Conservation (phyloP, 495 filamentous ascomycete species). For the Usnea hakonensis region DNA sequence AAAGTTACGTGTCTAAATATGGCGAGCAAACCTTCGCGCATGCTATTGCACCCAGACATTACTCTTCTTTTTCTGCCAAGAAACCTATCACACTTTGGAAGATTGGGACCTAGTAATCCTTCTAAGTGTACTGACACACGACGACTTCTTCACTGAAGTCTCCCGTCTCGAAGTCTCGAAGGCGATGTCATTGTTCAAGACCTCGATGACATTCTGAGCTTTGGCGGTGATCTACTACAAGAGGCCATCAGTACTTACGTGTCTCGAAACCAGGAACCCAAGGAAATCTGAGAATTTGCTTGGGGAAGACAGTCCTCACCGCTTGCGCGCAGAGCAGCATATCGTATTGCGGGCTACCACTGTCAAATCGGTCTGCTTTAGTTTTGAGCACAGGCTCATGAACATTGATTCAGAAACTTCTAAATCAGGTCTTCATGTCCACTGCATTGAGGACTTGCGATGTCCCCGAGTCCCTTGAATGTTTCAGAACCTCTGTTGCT, state of each 20-base stretch:
- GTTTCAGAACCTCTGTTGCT: slow-evolving; percentile 48
- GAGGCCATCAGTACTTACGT: background rate
- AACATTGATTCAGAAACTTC: slow-evolving; percentile 28
- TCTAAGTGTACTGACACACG: background rate
- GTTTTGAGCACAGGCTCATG: background rate
- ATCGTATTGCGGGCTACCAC: background rate
- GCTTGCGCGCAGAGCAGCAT: background rate
- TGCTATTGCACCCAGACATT: background rate
- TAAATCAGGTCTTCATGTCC: slow-evolving; percentile 35
- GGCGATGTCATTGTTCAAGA: background rate
- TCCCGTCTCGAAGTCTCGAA: background rate
- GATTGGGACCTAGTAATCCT: background rate
- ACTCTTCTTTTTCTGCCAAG: background rate
- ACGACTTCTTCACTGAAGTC: background rate
- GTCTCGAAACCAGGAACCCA: background rate
- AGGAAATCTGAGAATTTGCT: background rate
- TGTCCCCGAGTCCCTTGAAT: slow-evolving; percentile 45
- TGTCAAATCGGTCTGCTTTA: background rate
- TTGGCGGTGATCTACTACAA: background rate
- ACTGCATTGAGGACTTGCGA: slow-evolving; percentile 35
- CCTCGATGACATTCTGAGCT: background rate
- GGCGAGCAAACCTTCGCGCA: background rate
- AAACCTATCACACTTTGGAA: background rate
- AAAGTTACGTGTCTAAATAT: background rate
- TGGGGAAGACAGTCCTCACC: background rate